Conservation (phyloP, 805 yeast species). For the Zygoascus biomembranicola region DNA sequence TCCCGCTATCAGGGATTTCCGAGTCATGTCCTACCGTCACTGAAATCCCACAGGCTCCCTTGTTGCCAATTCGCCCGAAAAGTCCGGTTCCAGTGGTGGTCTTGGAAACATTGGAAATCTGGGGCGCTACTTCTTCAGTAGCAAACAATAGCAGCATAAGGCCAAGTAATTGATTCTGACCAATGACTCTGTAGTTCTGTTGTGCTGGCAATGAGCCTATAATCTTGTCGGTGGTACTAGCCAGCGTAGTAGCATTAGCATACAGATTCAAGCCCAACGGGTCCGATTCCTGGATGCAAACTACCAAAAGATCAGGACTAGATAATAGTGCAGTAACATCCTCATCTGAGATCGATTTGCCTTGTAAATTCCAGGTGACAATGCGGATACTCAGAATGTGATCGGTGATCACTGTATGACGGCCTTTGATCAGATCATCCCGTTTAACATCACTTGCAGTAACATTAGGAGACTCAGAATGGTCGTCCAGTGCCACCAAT, state of each 20-base stretch:
- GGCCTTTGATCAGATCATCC: not conserved
- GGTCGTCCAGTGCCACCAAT: constrained; percentile 18
- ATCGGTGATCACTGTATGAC: constrained; percentile 9
- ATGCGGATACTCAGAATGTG: constrained; percentile 17
- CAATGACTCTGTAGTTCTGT: constrained; percentile 30
- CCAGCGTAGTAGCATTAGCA: constrained; percentile 27
- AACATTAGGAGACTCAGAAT: constrained; percentile 9
- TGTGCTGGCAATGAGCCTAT: constrained; percentile 18
- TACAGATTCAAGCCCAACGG: constrained; percentile 34
- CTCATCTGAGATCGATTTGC: constrained; percentile 17
- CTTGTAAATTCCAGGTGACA: constrained; percentile 28
- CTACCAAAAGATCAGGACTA: constrained; percentile 28
- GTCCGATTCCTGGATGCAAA: constrained; percentile 45
- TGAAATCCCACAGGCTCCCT: constrained; percentile 39
- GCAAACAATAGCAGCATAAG: constrained; percentile 41
- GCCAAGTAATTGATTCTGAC: constrained; percentile 45
- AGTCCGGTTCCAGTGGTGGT: constrained; percentile 50
- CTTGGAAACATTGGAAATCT: constrained; percentile 34
- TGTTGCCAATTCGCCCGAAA: constrained; percentile 51
- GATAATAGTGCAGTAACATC: constrained; percentile 13
- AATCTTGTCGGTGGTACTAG: constrained; percentile 17
- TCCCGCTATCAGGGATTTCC: constrained; percentile 16
- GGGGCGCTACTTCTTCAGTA: constrained; percentile 25
- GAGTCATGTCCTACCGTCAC: constrained; percentile 2
- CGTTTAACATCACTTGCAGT: not conserved